A percentile compares a stretch with the other conserved stretches of the same genome.
These are phyloP conservation scores for Aspergillus clavatus DNA, from an alignment of 2,329 filamentous ascomycete genomes.

Conservation along the genomic window DNA sequence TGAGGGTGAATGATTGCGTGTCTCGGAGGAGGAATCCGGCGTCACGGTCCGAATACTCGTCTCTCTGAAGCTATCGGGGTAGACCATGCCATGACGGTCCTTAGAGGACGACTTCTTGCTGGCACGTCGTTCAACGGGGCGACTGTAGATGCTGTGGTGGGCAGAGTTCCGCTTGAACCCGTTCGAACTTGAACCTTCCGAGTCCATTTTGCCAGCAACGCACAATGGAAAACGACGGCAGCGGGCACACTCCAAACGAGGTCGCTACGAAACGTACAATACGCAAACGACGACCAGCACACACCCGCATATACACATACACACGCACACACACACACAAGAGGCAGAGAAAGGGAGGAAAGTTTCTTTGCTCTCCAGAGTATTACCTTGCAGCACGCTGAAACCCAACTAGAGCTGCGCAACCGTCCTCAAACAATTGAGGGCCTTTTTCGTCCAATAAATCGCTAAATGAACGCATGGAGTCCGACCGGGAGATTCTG, in stretches of 20 bases:
- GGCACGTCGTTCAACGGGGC: slow-evolving; percentile 40
- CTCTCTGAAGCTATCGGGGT: slow-evolving; percentile 43
- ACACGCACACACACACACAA: slow-evolving; percentile 14
- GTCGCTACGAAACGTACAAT: slow-evolving; percentile 23
- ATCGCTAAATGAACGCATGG: slow-evolving; percentile 38
- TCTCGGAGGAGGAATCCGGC: slow-evolving; percentile 38
- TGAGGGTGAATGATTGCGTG: slow-evolving; percentile 34
- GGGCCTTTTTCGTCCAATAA: slow-evolving; percentile 28
- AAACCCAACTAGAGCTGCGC: slow-evolving; percentile 23
- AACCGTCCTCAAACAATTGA: slow-evolving; percentile 31
- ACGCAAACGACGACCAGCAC: slow-evolving; percentile 14
- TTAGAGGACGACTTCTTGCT: slow-evolving; percentile 47
- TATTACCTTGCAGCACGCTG: slow-evolving; percentile 23
- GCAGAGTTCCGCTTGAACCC: slow-evolving; percentile 38
- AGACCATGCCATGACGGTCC: slow-evolving; percentile 44
- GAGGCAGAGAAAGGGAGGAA: slow-evolving; percentile 5
- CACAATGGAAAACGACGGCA: slow-evolving; percentile 18
- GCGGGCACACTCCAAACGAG: slow-evolving; percentile 18
- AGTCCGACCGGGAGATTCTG: slow-evolving; percentile 27
- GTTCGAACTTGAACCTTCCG: slow-evolving; percentile 38
- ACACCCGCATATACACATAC: slow-evolving; percentile 15
- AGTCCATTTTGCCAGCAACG: slow-evolving; percentile 35
- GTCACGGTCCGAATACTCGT: slow-evolving; percentile 44
- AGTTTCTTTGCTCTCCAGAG: neutral
- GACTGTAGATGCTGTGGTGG: slow-evolving; percentile 35